Evolutionary conservation across 805 yeast genomes (phyloP).

Genomic region (Pichia kluyveri): DNA sequence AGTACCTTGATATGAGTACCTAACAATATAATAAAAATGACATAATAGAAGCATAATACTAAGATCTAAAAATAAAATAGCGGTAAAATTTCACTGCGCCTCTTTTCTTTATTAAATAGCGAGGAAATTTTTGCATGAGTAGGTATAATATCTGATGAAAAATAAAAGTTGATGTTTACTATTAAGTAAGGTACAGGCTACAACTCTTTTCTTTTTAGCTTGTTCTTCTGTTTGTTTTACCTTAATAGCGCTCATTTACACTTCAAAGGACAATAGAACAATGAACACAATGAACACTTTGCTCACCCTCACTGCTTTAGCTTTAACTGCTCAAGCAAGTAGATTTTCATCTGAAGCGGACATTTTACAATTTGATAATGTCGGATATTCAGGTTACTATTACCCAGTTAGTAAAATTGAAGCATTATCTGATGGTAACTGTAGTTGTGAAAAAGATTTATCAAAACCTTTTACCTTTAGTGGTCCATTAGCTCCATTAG

Average conservation of each 20-base stretch:
- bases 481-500: conserved; percentile 58
- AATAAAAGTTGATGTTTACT: too few relatives aligned
- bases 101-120: too few relatives aligned
- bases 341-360: conserved; percentile 25
- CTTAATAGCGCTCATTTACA: background rate
- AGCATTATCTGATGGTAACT: conserved; percentile 32
- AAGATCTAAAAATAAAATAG: too few relatives aligned
- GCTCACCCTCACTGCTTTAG: background rate
- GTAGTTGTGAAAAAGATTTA: conserved; percentile 36
- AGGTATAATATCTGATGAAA: too few relatives aligned
- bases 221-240: background rate
- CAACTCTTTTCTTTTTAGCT: too few relatives aligned
- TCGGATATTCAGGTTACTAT: conserved; percentile 49
- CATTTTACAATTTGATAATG: conserved; percentile 40
- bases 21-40: too few relatives aligned
- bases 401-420: conserved; percentile 36
- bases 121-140: too few relatives aligned
- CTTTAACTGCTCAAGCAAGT: background rate
- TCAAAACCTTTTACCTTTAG: conserved; percentile 30
- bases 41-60: too few relatives aligned
- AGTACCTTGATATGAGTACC: too few relatives aligned
- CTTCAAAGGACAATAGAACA: background rate
- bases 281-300: background rate
- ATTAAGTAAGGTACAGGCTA: too few relatives aligned
- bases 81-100: too few relatives aligned